Percentiles rank a stretch among this genome's conserved stretches.
phyloP scores from a whole-genome alignment of 768 basidiomycete genomes.

The Auricularia heimuer region DNA sequence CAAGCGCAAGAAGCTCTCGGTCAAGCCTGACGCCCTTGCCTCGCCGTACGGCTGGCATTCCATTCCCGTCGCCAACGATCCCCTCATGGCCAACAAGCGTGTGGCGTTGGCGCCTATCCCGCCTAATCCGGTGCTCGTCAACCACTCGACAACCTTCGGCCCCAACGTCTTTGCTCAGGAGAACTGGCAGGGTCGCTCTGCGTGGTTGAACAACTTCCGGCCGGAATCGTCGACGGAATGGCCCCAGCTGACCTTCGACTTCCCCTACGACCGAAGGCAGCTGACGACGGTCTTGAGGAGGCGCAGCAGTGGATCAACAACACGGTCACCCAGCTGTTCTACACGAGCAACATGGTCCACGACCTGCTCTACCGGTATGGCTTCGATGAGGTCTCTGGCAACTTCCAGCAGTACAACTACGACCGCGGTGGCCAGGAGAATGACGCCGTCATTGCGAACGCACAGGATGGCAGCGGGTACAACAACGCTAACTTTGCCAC shows the following conservation, averaged over 20 bases:
- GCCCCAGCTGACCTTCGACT: constrained; percentile 53
- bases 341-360: constrained; percentile 61
- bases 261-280: constrained; percentile 55
- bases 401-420: constrained; percentile 99
- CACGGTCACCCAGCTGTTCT: constrained; percentile 83
- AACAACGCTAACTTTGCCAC: constrained; percentile 76
- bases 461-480: constrained; percentile 89
- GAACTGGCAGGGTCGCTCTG: constrained; percentile 72
- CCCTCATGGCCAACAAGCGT: constrained; percentile 26
- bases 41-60: constrained; percentile 91
- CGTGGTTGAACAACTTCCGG: constrained; percentile 65
- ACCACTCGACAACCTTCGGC: constrained; percentile 76
- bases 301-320: constrained; percentile 80
- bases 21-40: constrained; percentile 67
- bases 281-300: constrained; percentile 55
- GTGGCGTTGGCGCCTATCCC: constrained; percentile 13
- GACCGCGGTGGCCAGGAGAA: constrained; percentile 77
- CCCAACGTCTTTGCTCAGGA: constrained; percentile 93
- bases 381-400: constrained; percentile 83
- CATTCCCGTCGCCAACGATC: constrained; percentile 64
- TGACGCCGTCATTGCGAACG: constrained; percentile 89
- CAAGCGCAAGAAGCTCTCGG: constrained; percentile 44
- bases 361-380: constrained; percentile 51
- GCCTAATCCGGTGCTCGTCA: constrained; percentile 23
- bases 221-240: constrained; percentile 43